Percentiles rank a stretch among this genome's conserved stretches.
These are phyloP conservation scores for Ogataea allantospora DNA, from an alignment of 805 yeast genomes.

Conservation along the genomic window DNA sequence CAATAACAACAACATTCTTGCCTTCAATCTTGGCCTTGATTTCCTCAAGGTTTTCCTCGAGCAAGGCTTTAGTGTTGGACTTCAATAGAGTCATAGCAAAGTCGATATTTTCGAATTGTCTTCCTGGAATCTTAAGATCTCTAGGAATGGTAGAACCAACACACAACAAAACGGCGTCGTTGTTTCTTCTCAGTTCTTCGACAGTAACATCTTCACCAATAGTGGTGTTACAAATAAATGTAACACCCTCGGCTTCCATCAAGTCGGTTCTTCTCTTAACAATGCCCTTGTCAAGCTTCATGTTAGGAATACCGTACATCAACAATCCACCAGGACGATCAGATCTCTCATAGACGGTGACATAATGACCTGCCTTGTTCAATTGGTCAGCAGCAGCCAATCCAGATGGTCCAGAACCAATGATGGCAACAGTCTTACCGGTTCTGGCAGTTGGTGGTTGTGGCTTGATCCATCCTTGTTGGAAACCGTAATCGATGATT, in stretches of 20 bases:
- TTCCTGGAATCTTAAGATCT: constrained; percentile 91
- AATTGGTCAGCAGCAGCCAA: constrained; percentile 95
- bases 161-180: constrained; percentile 86
- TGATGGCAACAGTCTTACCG: constrained; percentile 78
- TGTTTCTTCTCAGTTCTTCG: constrained; percentile 57
- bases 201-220: constrained; percentile 82
- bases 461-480: constrained; percentile 94
- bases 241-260: constrained; percentile 85
- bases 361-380: constrained; percentile 92
- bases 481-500: constrained; percentile 93
- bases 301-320: constrained; percentile 99
- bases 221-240: constrained; percentile 71
- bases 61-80: constrained; percentile 84
- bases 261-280: constrained; percentile 92
- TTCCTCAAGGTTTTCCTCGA: constrained; percentile 75
- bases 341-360: constrained; percentile 88
- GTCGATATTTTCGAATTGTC: constrained; percentile 84
- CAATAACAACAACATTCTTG: constrained; percentile 92
- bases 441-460: constrained; percentile 76
- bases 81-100: constrained; percentile 92
- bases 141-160: constrained; percentile 97
- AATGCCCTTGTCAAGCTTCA: constrained; percentile 92
- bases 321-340: constrained; percentile 96
- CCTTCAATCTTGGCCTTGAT: constrained; percentile 72
- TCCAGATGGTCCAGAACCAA: constrained; percentile 98